Evolutionary conservation across 2,329 filamentous ascomycete species (phyloP).

Genomic region (Capronia americana): DNA sequence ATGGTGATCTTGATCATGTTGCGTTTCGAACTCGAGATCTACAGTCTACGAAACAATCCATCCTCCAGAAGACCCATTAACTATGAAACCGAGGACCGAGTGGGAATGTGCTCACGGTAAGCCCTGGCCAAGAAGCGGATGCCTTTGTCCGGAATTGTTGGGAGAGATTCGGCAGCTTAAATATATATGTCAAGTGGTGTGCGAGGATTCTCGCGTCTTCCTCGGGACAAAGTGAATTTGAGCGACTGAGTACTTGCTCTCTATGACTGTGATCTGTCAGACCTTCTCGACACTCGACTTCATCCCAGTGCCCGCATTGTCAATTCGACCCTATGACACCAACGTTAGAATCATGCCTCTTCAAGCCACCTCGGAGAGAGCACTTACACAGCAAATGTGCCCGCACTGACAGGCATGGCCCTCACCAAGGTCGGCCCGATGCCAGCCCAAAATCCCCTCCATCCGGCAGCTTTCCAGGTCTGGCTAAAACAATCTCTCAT

Average conservation of each 20-base stretch:
- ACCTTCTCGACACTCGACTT: constrained; percentile 5
- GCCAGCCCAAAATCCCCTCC: constrained; percentile 91
- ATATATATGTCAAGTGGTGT: too few relatives aligned
- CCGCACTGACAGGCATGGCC: constrained; percentile 95
- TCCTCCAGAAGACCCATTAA: too few relatives aligned
- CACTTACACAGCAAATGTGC: constrained; percentile 83
- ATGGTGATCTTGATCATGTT: too few relatives aligned
- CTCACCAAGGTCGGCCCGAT: constrained; percentile 87
- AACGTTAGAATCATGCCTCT: constrained; percentile 20
- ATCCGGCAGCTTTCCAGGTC: constrained; percentile 77
- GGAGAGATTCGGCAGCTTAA: too few relatives aligned
- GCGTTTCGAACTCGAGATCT: too few relatives aligned
- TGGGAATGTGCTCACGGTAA: too few relatives aligned
- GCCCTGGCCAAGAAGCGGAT: too few relatives aligned
- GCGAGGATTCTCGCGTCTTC: not conserved
- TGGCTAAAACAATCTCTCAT: constrained; percentile 91
- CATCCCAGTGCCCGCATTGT: constrained; percentile 55
- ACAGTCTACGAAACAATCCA: too few relatives aligned
- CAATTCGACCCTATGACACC: constrained; percentile 51
- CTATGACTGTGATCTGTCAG: not conserved
- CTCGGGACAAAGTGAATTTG: constrained; percentile 9
- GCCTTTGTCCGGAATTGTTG: too few relatives aligned
- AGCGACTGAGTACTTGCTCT: constrained; percentile 8
- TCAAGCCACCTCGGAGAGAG: not conserved
- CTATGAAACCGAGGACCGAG: too few relatives aligned